Conservation (phyloP, 1,139 yeast species). For the Fermentozyma sake region DNA sequence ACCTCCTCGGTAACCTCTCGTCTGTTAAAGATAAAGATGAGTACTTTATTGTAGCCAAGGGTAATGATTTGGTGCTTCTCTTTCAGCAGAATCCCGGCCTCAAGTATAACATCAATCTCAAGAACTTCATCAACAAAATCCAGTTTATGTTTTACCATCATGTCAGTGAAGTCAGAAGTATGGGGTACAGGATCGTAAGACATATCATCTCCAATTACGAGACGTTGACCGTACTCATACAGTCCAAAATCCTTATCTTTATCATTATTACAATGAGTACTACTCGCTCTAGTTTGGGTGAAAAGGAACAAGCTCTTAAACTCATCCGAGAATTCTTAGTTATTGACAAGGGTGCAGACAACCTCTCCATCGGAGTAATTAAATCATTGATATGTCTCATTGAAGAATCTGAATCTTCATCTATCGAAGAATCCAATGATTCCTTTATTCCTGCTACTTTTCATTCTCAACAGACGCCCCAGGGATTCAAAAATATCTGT, state of each 20-base stretch:
- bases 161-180: slow-evolving; percentile 62
- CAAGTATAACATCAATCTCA: slow-evolving; percentile 60
- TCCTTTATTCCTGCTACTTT: too few relatives aligned
- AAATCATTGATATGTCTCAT: slow-evolving; percentile 71
- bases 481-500: slow-evolving; percentile 44
- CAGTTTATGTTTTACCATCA: slow-evolving; percentile 57
- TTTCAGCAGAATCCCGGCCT: slow-evolving; percentile 59
- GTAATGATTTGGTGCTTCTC: slow-evolving; percentile 59
- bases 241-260: slow-evolving; percentile 55
- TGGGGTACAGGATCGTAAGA: slow-evolving; percentile 73
- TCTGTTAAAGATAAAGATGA: slow-evolving; percentile 36
- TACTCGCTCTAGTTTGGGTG: slow-evolving; percentile 48
- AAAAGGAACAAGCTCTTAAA: slow-evolving; percentile 76
- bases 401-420: slow-evolving; percentile 6
- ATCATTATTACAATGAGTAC: slow-evolving; percentile 63
- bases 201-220: slow-evolving; percentile 54
- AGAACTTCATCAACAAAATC: slow-evolving; percentile 56
- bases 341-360: slow-evolving; percentile 51
- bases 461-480: slow-evolving; percentile 3
- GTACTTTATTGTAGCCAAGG: slow-evolving; percentile 48
- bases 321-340: slow-evolving; percentile 61
- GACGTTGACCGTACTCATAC: slow-evolving; percentile 44
- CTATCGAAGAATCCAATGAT: too few relatives aligned
- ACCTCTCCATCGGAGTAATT: slow-evolving; percentile 60
- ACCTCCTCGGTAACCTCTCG: slow-evolving; percentile 25